Conservation (phyloP, 169 alveolate species). For the Babesia sp. region DNA sequence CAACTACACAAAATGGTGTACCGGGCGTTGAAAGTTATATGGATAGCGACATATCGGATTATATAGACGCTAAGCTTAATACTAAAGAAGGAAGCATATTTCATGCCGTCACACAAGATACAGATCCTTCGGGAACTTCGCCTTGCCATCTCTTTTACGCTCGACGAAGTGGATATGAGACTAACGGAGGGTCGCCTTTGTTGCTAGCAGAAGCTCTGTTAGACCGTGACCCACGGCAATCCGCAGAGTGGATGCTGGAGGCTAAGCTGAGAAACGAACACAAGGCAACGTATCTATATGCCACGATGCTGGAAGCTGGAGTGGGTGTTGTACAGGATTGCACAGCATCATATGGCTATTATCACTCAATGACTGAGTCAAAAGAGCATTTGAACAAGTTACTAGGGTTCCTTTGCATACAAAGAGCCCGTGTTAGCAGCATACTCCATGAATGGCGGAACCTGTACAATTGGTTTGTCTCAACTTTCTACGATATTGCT, state of each 20-base stretch:
- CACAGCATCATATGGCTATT: slow-evolving; percentile 35
- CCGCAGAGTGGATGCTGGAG: slow-evolving; percentile 51
- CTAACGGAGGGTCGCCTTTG: slow-evolving; percentile 45
- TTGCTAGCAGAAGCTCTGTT: slow-evolving; percentile 64
- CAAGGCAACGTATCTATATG: slow-evolving; percentile 63
- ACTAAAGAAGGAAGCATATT: not conserved
- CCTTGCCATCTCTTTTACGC: slow-evolving; percentile 56
- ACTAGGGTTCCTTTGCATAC: slow-evolving; percentile 65
- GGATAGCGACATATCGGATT: not conserved
- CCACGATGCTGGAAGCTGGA: slow-evolving; percentile 68
- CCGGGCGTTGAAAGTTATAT: not conserved
- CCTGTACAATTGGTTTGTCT: slow-evolving; percentile 28
- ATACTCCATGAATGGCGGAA: slow-evolving; percentile 10
- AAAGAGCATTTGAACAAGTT: slow-evolving; percentile 12
- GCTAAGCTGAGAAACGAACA: slow-evolving; percentile 42
- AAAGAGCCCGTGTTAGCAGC: slow-evolving; percentile 18
- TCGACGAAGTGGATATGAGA: slow-evolving; percentile 39
- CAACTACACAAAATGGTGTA: too few species aligned
- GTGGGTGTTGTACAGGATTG: slow-evolving; percentile 61
- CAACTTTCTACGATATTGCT: slow-evolving; percentile 26
- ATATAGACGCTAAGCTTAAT: not conserved
- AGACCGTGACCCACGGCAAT: slow-evolving; percentile 33
- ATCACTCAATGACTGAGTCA: slow-evolving; percentile 29
- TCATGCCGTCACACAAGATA: not conserved
- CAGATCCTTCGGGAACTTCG: not conserved